Evolutionary conservation across 495 filamentous ascomycete genomes (phyloP).

Genomic region (Emericellopsis terricola): DNA sequence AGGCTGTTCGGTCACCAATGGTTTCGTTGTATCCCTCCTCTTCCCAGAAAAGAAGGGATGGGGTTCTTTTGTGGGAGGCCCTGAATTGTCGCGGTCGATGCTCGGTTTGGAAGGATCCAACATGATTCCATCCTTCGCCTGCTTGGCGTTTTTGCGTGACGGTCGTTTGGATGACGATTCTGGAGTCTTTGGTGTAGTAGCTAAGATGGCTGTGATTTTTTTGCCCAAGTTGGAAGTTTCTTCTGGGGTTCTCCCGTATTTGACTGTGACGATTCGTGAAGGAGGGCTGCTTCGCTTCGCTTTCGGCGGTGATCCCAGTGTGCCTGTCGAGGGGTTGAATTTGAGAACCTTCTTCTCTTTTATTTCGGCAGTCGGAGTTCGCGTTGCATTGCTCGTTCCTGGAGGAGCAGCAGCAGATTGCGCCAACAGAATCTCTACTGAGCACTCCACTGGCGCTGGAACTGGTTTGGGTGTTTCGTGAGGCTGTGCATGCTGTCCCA

Average conservation of each 20-base stretch:
- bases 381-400: no score
- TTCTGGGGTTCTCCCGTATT: conserved; percentile 19
- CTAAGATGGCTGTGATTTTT: no score
- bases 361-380: no score
- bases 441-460: no score
- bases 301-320: conserved; percentile 33
- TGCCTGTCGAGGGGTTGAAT: conserved; percentile 32
- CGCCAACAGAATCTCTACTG: no score
- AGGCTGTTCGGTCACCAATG: conserved; percentile 6
- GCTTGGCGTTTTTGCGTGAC: neutral
- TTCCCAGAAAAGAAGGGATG: conserved; percentile 68
- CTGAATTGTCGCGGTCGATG: no score
- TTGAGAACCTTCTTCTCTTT: conserved; percentile 25
- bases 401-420: no score
- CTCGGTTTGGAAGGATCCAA: no score
- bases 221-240: conserved; percentile 3
- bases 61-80: conserved; percentile 42
- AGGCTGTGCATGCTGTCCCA: no score
- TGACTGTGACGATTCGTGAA: conserved; percentile 11
- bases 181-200: neutral
- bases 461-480: no score
- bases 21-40: conserved; percentile 4
- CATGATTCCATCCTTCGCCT: conserved; percentile 12
- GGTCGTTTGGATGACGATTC: neutral
- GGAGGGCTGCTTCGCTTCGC: conserved; percentile 9